Base-by-base conservation (phyloP, 495 filamentous ascomycete species). In the Lichina pygmaea region DNA sequence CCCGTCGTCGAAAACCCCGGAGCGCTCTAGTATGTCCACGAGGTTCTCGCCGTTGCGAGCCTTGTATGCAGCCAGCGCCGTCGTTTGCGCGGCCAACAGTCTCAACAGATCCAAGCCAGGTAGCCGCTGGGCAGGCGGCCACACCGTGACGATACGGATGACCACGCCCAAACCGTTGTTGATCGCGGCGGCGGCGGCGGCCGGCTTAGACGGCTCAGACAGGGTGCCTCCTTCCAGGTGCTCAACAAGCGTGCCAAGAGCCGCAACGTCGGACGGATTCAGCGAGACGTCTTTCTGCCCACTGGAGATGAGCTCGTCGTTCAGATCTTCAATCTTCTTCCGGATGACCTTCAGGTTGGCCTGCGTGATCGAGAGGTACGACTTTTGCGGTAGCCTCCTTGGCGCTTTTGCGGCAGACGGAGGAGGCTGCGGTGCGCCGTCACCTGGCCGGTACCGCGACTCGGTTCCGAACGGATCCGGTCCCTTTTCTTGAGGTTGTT, bases 101-200 rank as follows among this genome's bases (percentile, higher is more conserved):
- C 86, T 81, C 2, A 94, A 67, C 13, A 93, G 65, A 60, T 94
- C 91, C 40, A 95, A 66, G 10, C 70, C 80, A 4, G 91, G 82
- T 4, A 99, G 68, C 42, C 83, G 73, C 48, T 80, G 74, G 17
- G 70, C 61, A 16, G 73, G 70, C 6, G 84, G 77, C 91, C 91
- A 95, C 11, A 57, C 52, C 6, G 79, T 82, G 10, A 71, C 63
- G 46, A 89, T 60, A 49, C 70, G 78, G 49, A 79, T 60, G 11
- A 84, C 56, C 3, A 80, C 59, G 17, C 68, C 62, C 31, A 85
- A 54, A 3, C 68, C 66, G 32, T 54, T 42, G 8, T 63, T 54
- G n/a, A 68, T 50, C 9, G 57, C 53, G 6, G 61, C 48, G 3
- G 64, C 51, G 13, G 12, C 10, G 2, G 58, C 49, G 0, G 62